Conservation (phyloP, 2,329 filamentous ascomycete species). For the Pleurostoma richardsiae region DNA sequence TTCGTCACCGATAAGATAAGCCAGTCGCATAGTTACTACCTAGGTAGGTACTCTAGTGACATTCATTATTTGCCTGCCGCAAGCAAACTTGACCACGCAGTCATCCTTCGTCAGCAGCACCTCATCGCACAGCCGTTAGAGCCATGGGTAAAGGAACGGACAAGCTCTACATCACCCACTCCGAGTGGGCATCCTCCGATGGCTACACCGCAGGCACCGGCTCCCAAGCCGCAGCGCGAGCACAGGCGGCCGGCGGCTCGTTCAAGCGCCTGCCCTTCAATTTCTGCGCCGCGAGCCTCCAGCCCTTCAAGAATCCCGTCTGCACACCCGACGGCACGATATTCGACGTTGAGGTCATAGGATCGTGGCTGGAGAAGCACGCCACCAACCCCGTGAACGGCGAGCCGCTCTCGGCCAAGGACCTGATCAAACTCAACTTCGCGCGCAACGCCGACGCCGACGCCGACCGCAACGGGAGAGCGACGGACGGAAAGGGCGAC, state of each 20-base stretch:
- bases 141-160: slow-evolving; percentile 49
- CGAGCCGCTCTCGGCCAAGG: slow-evolving; percentile 68
- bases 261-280: slow-evolving; percentile 95
- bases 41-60: no score
- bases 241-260: slow-evolving; percentile 49
- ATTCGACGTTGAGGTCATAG: slow-evolving; percentile 92
- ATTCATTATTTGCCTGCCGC: neutral
- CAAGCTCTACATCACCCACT: slow-evolving; percentile 80
- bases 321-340: slow-evolving; percentile 84
- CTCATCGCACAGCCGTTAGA: no score
- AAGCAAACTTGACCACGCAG: neutral
- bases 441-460: slow-evolving; percentile 76
- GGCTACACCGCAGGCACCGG: slow-evolving; percentile 79
- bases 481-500: slow-evolving; percentile 60
- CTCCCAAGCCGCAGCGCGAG: slow-evolving; percentile 58
- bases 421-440: slow-evolving; percentile 88
- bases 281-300: slow-evolving; percentile 92
- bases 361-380: slow-evolving; percentile 91
- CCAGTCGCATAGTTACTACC: slow-evolving; percentile 12
- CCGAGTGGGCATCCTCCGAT: slow-evolving; percentile 91
- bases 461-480: slow-evolving; percentile 35
- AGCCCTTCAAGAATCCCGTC: slow-evolving; percentile 91
- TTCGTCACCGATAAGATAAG: no score
- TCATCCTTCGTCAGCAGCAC: neutral
- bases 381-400: slow-evolving; percentile 88